These are phyloP conservation scores for Themeda triandra DNA, from an alignment of 176 grass and related monocot species.

Conservation along the genomic window DNA sequence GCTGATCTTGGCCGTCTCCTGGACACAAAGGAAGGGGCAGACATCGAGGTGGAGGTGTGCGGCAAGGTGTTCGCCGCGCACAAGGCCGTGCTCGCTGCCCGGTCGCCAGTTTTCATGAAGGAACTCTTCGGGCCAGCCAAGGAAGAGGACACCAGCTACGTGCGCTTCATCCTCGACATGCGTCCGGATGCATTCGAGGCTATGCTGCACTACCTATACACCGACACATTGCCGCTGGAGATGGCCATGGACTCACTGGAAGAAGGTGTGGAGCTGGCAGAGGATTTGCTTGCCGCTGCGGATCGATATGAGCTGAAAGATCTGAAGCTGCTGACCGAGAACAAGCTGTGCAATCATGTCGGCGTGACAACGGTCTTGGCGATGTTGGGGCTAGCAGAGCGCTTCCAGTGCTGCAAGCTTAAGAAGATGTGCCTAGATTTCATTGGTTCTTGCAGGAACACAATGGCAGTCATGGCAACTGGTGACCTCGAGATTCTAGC, in stretches of 20 bases:
- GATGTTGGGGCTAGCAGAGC: background rate
- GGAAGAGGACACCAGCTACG: background rate
- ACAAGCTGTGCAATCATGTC: background rate
- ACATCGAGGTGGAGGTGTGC: background rate
- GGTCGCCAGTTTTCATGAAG: background rate
- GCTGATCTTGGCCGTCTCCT: background rate
- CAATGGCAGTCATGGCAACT: no score
- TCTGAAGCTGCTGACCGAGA: background rate
- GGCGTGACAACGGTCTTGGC: background rate
- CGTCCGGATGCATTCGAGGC: background rate
- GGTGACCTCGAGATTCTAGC: no score
- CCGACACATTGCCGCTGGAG: background rate
- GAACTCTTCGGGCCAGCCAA: background rate
- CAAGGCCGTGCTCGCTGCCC: background rate
- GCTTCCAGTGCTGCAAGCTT: background rate
- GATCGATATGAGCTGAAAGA: background rate
- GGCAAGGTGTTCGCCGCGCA: constrained; percentile 12
- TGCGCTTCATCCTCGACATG: background rate
- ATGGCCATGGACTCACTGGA: background rate
- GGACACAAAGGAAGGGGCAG: background rate
- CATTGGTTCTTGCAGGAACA: no score
- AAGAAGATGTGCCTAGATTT: no score
- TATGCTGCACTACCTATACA: background rate
- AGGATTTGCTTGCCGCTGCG: background rate
- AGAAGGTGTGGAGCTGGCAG: background rate